Evolutionary conservation across 805 yeast genomes (phyloP), one percentile per base, ranked within the genome.

Genomic region (Candida jianshihensis): DNA sequence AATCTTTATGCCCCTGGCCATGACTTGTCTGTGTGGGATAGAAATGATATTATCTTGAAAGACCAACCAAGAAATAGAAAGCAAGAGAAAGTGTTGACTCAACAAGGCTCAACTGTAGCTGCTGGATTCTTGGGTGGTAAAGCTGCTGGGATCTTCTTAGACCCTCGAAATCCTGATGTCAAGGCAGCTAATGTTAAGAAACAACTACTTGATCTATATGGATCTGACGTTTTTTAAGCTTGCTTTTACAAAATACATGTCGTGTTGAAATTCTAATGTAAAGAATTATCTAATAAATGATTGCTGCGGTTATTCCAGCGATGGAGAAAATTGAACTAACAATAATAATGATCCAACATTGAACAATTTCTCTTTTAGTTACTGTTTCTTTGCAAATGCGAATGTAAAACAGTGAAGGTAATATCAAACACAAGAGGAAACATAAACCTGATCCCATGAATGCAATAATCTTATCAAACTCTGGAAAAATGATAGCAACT

Each of bases 401-500:
- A 41, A 81, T 53, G 59, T 88, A 86, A 55, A 87, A 88, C 10
- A 71, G 51, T 17, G 85, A 64, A 3, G 96, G 96, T 18, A 87
- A 66, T 16, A 86, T 79, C 36, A 87, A 64, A 56, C 96, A 88
- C 25, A 87, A 75, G 3, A 79, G 64, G 56, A 85, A 82, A 48
- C 95, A 85, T 35, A 88, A 67, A 1, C 86, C 78, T 5, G 90
- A 74, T 7, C 96, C 96, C 46, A 86, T 58, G 31, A 88, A 73
- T 6, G 95, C 85, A 59, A 88, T 80, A 35, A 88, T 70, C 47
- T 75, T 75, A 51, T 87, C 96, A 54, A 88, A 88, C 36, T 78
- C 81, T 4, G 92, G 90, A 53, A 85, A 70, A 13, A 75, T 34
- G 20, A 82, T 68, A 1, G 94, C 78, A 34, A 81, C 59, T 4